Base-by-base conservation (phyloP, 1,284 basidiomycete species). In the Trichosporon inkin region DNA sequence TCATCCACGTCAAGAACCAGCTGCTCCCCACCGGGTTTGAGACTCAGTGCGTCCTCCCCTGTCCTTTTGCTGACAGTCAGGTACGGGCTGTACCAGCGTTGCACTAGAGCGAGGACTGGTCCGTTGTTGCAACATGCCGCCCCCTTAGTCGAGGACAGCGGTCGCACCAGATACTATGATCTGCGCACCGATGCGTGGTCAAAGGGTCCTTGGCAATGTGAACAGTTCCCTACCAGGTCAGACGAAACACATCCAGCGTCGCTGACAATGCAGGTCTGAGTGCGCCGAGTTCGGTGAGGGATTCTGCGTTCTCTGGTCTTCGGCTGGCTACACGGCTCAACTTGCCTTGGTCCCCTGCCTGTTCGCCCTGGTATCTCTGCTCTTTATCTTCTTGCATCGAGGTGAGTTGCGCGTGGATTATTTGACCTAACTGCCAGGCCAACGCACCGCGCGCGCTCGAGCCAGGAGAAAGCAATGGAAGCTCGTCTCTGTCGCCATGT, bases 321-420 rank as follows among this genome's bases (percentile, higher is more conserved):
- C 71, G 19, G 69, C 77, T 0, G 77, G 77, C 1, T 79, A 79
- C 62, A 60, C 71, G 0, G 76, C 76, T 7, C 75, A 78, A 61
- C 67, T 75, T 1, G 74, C 75, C 1, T 67, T 79, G 1, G 75
- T 77, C 1, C 77, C 77, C 3, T 76, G 77, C 55, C 58, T 77
- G 19, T 70, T 71, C n/a, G 68, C 68, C 16, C 65, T 79, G 39
- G 68, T 78, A 51, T 71, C 70, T 1, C 60, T 79, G 5, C 62
- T 79, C 2, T 76, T 79, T 64, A 79, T 79, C 67, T 77, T 77
- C 62, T 64, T 77, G 8, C 72, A 77, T 57, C 65, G 74, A 44
- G 75, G 73, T 71, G 53, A 55, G 69, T 62, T 7, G 6, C 13
- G 7, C 17, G 35, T 17, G 16, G 49, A 52, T 36, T 7, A n/a